Conservation (phyloP, 202 grass and related monocot species). For the Schoenoplectus tabernaemontani region DNA sequence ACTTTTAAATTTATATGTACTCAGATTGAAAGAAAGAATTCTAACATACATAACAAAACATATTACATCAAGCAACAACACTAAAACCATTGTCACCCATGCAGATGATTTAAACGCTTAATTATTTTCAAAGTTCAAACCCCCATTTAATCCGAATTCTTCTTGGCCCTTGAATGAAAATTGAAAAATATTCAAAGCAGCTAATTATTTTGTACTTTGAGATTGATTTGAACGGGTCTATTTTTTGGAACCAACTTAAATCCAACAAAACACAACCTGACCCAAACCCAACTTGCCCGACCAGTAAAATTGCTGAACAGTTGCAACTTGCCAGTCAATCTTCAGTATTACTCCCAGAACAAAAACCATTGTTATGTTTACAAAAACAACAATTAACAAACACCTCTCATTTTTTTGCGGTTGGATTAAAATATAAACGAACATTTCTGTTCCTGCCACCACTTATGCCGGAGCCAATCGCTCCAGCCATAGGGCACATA, state of each 20-base stretch:
- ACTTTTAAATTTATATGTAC: too few species aligned
- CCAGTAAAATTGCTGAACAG: not conserved
- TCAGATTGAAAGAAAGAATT: too few species aligned
- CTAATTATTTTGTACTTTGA: too few species aligned
- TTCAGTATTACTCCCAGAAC: not conserved
- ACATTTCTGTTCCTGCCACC: conserved; percentile 3
- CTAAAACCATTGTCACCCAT: too few species aligned
- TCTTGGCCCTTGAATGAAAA: too few species aligned
- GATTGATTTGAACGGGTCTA: too few species aligned
- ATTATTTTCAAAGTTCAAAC: too few species aligned
- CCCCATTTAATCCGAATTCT: too few species aligned
- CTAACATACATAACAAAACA: too few species aligned
- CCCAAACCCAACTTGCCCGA: not conserved
- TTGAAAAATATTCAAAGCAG: too few species aligned
- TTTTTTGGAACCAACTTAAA: not conserved
- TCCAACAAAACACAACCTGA: not conserved
- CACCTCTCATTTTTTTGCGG: not conserved
- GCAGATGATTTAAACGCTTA: too few species aligned
- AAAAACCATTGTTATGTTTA: not conserved
- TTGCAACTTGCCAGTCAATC: not conserved
- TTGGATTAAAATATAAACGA: conserved; percentile 5
- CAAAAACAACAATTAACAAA: not conserved
- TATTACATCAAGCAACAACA: too few species aligned
- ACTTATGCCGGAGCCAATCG: conserved; percentile 17
- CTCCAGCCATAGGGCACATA: conserved; percentile 19